Percentiles rank a stretch among this genome's conserved stretches.
phyloP scores from a whole-genome alignment of 1,284 basidiomycete genomes.

The Ustilago xerochloae region DNA sequence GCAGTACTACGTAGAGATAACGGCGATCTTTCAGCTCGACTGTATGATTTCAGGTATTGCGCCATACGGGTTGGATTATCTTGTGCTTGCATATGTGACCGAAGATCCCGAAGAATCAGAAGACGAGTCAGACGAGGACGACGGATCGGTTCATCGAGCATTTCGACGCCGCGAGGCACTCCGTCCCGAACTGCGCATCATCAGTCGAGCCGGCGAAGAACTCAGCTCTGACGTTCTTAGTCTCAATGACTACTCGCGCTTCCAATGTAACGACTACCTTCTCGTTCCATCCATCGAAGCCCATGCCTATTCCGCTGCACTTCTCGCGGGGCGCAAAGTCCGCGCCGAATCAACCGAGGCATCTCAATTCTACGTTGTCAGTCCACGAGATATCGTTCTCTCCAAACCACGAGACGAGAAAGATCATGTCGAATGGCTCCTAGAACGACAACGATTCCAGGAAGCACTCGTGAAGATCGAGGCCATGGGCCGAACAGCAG shows the following conservation, averaged over 20 bases:
- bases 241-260: constrained; percentile 81
- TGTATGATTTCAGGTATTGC: constrained; percentile 94
- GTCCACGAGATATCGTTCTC: constrained; percentile 85
- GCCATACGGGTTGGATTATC: constrained; percentile 77
- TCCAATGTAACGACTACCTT: constrained; percentile 92
- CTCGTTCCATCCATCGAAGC: constrained; percentile 71
- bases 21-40: constrained; percentile 90
- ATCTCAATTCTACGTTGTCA: constrained; percentile 79
- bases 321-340: constrained; percentile 40
- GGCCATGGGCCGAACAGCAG: constrained; percentile 70
- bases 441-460: constrained; percentile 85
- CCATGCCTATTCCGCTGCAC: constrained; percentile 40
- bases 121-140: constrained; percentile 13
- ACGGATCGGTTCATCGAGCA: not conserved
- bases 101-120: constrained; percentile 65
- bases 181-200: constrained; percentile 90
- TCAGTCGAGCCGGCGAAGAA: constrained; percentile 89
- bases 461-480: constrained; percentile 90
- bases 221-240: constrained; percentile 85
- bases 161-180: constrained; percentile 82
- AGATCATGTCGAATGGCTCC: constrained; percentile 93
- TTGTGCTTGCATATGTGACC: constrained; percentile 79
- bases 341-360: constrained; percentile 26
- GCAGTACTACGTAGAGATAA: constrained; percentile 78
- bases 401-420: constrained; percentile 85